Percentiles rank a stretch among this genome's conserved stretches.
These are phyloP conservation scores for Myrica gale DNA, from an alignment of 306 rosid species.

Conservation along the genomic window DNA sequence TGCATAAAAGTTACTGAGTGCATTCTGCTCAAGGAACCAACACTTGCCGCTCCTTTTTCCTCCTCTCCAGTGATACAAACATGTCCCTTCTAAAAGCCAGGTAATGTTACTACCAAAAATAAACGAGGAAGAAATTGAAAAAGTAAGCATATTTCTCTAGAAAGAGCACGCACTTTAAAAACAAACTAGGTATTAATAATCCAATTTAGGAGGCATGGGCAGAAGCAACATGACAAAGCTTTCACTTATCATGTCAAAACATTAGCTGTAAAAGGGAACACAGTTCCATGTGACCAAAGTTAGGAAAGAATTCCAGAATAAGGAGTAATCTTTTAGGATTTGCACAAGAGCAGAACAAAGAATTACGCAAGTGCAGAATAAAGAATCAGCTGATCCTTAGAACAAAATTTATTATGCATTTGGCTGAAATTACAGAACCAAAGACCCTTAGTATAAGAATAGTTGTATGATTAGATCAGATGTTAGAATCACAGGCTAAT, in stretches of 20 bases:
- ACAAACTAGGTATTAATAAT: not conserved
- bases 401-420: not conserved
- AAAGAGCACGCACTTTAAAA: not conserved
- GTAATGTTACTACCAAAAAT: not conserved
- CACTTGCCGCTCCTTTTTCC: not conserved
- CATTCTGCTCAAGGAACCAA: slow-evolving; percentile 14
- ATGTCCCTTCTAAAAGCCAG: slow-evolving; percentile 2
- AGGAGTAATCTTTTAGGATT: not conserved
- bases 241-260: not conserved
- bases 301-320: not conserved
- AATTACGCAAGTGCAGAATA: not conserved
- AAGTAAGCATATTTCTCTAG: not conserved
- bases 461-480: not conserved
- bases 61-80: not conserved
- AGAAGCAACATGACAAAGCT: not conserved
- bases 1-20: not conserved
- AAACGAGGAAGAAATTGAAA: not conserved
- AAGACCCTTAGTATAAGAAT: not conserved
- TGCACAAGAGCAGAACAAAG: not conserved
- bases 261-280: not conserved
- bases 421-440: not conserved
- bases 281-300: slow-evolving; percentile 9
- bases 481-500: not conserved
- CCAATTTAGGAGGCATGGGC: not conserved
- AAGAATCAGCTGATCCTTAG: not conserved